A percentile compares a stretch with the other conserved stretches of the same genome.
Evolutionary conservation across 176 grass and related monocot genomes (phyloP).

Genomic region (Bromus sterilis): DNA sequence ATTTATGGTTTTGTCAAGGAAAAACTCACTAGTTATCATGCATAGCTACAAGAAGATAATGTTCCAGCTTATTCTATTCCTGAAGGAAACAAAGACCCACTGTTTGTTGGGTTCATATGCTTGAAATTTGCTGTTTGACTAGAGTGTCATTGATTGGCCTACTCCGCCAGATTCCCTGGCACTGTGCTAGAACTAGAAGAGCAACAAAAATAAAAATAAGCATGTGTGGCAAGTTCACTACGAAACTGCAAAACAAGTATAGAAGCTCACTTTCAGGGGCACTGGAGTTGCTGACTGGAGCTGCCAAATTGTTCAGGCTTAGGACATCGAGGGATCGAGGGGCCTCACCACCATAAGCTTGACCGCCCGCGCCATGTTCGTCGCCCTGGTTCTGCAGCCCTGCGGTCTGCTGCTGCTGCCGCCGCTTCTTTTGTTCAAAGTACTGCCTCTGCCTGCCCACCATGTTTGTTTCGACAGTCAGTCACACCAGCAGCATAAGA

Average conservation of each 20-base stretch:
- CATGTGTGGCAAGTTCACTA: background rate
- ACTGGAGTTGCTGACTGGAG: conserved; percentile 20
- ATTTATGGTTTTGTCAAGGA: background rate
- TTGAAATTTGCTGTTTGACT: background rate
- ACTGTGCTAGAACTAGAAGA: conserved; percentile 16
- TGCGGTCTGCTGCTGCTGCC: conserved; percentile 52
- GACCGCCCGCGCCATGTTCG: background rate
- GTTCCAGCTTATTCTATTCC: background rate
- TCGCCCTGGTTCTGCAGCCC: conserved; percentile 36
- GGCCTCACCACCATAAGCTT: conserved; percentile 29
- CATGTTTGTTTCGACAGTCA: conserved; percentile 9
- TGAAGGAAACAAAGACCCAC: background rate
- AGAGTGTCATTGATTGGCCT: background rate
- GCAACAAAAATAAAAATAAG: conserved; percentile 25
- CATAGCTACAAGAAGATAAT: background rate
- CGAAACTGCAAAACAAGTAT: background rate
- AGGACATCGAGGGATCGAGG: conserved; percentile 72
- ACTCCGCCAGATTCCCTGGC: background rate
- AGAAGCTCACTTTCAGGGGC: conserved; percentile 35
- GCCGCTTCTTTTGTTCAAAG: conserved; percentile 87
- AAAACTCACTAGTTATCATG: background rate
- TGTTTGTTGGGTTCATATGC: background rate
- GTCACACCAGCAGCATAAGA: background rate
- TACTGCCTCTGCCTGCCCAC: conserved; percentile 80
- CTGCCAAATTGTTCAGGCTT: conserved; percentile 65